A percentile compares a stretch with the other conserved stretches of the same genome.
These are phyloP conservation scores for Daldinia vernicosa DNA, from an alignment of 495 filamentous ascomycete species.

Conservation along the genomic window DNA sequence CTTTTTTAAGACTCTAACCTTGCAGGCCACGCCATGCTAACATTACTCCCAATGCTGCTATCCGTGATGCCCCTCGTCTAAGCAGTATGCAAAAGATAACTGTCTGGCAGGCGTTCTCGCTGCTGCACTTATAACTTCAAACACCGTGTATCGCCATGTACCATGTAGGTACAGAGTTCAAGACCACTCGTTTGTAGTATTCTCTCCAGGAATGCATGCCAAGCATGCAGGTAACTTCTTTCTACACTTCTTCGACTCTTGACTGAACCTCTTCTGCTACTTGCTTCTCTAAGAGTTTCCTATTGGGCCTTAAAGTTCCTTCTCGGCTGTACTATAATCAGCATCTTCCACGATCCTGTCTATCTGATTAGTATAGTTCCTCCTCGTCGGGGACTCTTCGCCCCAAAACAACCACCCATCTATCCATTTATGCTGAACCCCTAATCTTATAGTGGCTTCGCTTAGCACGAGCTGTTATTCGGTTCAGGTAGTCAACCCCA, in stretches of 20 bases:
- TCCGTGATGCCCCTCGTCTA: conserved; percentile 10
- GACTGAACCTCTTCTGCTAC: neutral
- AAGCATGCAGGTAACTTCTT: conserved; percentile 10
- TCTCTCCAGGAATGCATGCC: conserved; percentile 1
- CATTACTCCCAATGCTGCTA: conserved; percentile 31
- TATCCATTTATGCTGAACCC: neutral
- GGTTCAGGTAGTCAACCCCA: neutral
- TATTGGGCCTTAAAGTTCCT: neutral
- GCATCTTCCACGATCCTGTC: conserved; percentile 3
- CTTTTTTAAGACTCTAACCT: conserved; percentile 9
- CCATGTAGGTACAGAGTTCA: conserved; percentile 12
- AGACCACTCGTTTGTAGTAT: neutral
- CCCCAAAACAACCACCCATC: neutral
- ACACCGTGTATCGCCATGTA: conserved; percentile 8
- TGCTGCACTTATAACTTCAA: neutral
- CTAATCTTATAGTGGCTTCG: conserved; percentile 7
- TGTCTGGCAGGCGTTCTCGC: neutral
- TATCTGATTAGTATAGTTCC: neutral
- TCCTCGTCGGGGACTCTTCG: conserved; percentile 22
- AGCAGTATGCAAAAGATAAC: neutral
- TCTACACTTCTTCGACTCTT: neutral
- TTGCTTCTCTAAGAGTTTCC: conserved; percentile 3
- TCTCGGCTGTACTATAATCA: conserved; percentile 11
- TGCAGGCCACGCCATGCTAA: conserved; percentile 24
- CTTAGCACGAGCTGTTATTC: neutral